phyloP scores from a whole-genome alignment of 306 rosid genomes.

The Cicer chorassanicum region DNA sequence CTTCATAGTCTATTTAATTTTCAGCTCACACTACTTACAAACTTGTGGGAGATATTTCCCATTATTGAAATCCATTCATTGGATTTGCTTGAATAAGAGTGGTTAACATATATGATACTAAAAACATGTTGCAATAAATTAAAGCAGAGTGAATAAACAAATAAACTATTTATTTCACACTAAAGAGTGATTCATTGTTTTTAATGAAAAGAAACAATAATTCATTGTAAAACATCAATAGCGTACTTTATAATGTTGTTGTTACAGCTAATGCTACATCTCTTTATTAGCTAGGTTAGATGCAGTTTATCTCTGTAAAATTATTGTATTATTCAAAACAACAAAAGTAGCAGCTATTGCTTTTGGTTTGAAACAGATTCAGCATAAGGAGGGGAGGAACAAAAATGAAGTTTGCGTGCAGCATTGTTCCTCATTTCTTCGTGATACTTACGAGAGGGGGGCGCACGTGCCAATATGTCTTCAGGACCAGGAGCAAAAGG shows the following conservation, averaged over 20 bases:
- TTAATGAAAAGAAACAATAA: not conserved
- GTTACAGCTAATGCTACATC: constrained; percentile 19
- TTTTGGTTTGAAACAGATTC: not conserved
- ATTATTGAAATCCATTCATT: not conserved
- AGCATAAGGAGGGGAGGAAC: not conserved
- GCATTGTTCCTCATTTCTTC: not conserved
- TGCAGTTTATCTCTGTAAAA: constrained; percentile 10
- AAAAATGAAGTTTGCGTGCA: not conserved
- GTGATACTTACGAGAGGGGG: not conserved
- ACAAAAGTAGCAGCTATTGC: not conserved
- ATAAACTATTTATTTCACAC: not conserved
- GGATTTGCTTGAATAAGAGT: not conserved
- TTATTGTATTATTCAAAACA: not conserved
- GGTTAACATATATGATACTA: not conserved
- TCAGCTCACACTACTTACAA: too few relatives aligned
- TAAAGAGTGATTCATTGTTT: not conserved
- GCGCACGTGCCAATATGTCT: not conserved
- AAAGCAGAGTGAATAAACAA: not conserved
- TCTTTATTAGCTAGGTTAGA: not conserved
- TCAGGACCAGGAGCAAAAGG: constrained; percentile 26
- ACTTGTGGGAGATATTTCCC: too few relatives aligned
- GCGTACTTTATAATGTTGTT: not conserved
- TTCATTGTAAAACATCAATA: constrained; percentile 5
- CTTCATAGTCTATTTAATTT: too few relatives aligned
- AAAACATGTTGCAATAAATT: not conserved